phyloP scores from a whole-genome alignment of 2,329 filamentous ascomycete species.

The Penicillium oxalicum region DNA sequence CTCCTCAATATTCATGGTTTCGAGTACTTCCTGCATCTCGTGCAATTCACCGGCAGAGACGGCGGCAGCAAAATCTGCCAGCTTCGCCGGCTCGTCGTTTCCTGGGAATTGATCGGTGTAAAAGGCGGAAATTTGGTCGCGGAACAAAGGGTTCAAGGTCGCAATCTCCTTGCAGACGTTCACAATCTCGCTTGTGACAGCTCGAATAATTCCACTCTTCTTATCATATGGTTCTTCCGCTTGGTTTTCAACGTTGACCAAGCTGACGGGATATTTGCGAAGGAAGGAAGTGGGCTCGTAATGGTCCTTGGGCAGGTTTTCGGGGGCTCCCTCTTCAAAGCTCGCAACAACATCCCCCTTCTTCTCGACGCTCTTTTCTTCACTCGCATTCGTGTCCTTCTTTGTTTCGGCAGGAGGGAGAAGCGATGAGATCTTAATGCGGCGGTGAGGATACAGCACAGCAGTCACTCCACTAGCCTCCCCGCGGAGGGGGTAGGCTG shows the following conservation, averaged over 20 bases:
- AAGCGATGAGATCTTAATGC: constrained; percentile 82
- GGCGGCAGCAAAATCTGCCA: constrained; percentile 94
- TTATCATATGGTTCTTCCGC: constrained; percentile 83
- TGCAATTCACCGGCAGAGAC: constrained; percentile 90
- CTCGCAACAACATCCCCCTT: constrained; percentile 94
- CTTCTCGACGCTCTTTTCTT: constrained; percentile 54
- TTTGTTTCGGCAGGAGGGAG: constrained; percentile 56
- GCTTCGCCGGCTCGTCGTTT: constrained; percentile 89
- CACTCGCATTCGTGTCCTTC: constrained; percentile 26
- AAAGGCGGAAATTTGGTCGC: constrained; percentile 95
- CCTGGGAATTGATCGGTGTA: constrained; percentile 91
- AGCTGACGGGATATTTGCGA: constrained; percentile 81
- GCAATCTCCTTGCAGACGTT: constrained; percentile 98
- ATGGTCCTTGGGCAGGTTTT: constrained; percentile 50
- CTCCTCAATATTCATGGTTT: constrained; percentile 84
- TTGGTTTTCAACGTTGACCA: constrained; percentile 93
- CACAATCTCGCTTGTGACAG: constrained; percentile 94
- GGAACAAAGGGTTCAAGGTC: constrained; percentile 86
- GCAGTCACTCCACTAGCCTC: constrained; percentile 82
- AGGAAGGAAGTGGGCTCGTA: constrained; percentile 90
- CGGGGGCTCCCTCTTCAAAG: constrained; percentile 77
- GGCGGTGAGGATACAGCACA: constrained; percentile 89
- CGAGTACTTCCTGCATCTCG: constrained; percentile 86
- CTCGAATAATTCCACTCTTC: constrained; percentile 81
- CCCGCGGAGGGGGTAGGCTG: constrained; percentile 78